Percentiles rank a stretch among this genome's conserved stretches.
Evolutionary conservation across 2,329 filamentous ascomycete species (phyloP).

Genomic region (Alternaria brassicicola): DNA sequence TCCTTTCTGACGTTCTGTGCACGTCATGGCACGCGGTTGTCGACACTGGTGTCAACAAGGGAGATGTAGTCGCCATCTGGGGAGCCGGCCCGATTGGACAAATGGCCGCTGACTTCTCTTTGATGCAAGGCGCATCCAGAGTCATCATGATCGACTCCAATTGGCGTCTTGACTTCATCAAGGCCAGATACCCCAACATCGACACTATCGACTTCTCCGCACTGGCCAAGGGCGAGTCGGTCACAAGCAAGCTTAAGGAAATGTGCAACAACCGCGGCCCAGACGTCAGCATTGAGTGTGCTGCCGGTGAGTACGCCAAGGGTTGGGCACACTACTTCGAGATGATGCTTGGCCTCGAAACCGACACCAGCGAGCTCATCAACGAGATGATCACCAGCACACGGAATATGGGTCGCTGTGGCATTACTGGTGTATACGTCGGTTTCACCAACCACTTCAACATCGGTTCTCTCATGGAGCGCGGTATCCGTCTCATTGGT

Average conservation of each 20-base stretch:
- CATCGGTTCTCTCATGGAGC: slow-evolving; percentile 83
- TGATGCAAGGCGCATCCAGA: slow-evolving; percentile 73
- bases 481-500: slow-evolving; percentile 78
- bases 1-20: slow-evolving; percentile 77
- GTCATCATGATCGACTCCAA: slow-evolving; percentile 82
- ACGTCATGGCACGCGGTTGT: slow-evolving; percentile 84
- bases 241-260: slow-evolving; percentile 75
- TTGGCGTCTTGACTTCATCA: slow-evolving; percentile 71
- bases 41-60: slow-evolving; percentile 79
- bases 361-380: slow-evolving; percentile 80
- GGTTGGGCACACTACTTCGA: slow-evolving; percentile 67
- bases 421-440: slow-evolving; percentile 75
- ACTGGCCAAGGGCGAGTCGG: slow-evolving; percentile 65
- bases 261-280: slow-evolving; percentile 72
- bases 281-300: slow-evolving; percentile 74
- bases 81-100: slow-evolving; percentile 87
- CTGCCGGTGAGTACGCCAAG: slow-evolving; percentile 68
- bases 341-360: slow-evolving; percentile 71
- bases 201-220: slow-evolving; percentile 73
- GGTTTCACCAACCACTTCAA: slow-evolving; percentile 80
- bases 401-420: slow-evolving; percentile 72
- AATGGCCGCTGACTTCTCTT: slow-evolving; percentile 71
- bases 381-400: slow-evolving; percentile 82
- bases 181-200: slow-evolving; percentile 67
- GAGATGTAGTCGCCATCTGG: slow-evolving; percentile 81